Conservation (phyloP, 2,329 filamentous ascomycete species). For the Phyllosticta citrichinensis region DNA sequence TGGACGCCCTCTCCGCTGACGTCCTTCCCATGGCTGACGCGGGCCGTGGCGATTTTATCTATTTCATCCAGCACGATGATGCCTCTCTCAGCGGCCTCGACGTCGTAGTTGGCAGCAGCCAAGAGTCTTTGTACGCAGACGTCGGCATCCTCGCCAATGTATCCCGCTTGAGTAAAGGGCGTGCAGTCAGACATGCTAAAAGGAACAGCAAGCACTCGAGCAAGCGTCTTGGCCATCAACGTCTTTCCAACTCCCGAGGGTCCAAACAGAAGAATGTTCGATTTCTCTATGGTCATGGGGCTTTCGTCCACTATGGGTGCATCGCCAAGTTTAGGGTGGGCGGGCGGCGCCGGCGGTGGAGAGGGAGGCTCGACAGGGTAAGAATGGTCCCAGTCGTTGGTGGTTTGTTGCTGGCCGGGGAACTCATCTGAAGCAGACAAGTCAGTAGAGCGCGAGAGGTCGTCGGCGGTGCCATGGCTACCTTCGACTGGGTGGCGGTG, state of each 20-base stretch:
- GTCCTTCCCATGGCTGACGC: slow-evolving; percentile 80
- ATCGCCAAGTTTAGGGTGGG: slow-evolving; percentile 17
- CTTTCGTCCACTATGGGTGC: slow-evolving; percentile 43
- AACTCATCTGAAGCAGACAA: slow-evolving; percentile 44
- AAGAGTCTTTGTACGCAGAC: slow-evolving; percentile 84
- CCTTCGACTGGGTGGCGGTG: slow-evolving; percentile 72
- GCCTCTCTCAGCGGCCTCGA: slow-evolving; percentile 73
- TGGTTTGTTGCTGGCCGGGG: slow-evolving; percentile 49
- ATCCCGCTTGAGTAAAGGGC: slow-evolving; percentile 89
- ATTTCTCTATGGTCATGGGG: slow-evolving; percentile 79
- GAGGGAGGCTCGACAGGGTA: slow-evolving; percentile 16
- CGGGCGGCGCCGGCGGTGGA: slow-evolving; percentile 16
- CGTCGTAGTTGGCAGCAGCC: slow-evolving; percentile 82
- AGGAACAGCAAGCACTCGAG: slow-evolving; percentile 85
- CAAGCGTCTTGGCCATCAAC: slow-evolving; percentile 85
- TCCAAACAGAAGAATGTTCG: slow-evolving; percentile 81
- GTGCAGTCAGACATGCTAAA: slow-evolving; percentile 96
- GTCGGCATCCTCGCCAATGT: slow-evolving; percentile 97
- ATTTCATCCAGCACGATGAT: slow-evolving; percentile 96
- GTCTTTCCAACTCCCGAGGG: slow-evolving; percentile 96
- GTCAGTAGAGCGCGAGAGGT: slow-evolving; percentile 1
- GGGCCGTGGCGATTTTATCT: slow-evolving; percentile 88
- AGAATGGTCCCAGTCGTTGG: slow-evolving; percentile 20
- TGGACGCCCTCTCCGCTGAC: slow-evolving; percentile 95
- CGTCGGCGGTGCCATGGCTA: slow-evolving; percentile 19